A percentile compares a stretch with the other conserved stretches of the same genome.
phyloP scores from a whole-genome alignment of 208 protist genomes.

The Endotrypanum monterogeii region DNA sequence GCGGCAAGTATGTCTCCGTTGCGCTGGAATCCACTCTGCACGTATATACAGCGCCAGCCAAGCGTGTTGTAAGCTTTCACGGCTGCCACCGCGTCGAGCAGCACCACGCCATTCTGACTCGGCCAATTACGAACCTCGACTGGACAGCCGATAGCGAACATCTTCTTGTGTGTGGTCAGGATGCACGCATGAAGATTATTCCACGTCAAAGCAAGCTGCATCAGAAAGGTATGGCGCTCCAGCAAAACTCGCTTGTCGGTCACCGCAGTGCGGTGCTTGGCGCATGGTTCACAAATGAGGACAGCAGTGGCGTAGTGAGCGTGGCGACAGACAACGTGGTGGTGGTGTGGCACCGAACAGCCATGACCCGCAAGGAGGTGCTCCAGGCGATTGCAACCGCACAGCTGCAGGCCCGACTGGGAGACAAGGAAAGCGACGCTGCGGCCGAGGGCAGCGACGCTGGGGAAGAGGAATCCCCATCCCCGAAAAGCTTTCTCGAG shows the following conservation, averaged over 20 bases:
- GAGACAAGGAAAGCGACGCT: slow-evolving; percentile 31
- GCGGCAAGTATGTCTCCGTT: slow-evolving; percentile 85
- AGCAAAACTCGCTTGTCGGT: slow-evolving; percentile 82
- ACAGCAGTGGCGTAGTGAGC: slow-evolving; percentile 61
- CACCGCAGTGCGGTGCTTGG: slow-evolving; percentile 88
- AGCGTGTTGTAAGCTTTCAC: slow-evolving; percentile 86
- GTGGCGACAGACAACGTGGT: slow-evolving; percentile 84
- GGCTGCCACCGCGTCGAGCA: slow-evolving; percentile 89
- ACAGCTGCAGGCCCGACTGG: slow-evolving; percentile 56
- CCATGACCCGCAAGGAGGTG: slow-evolving; percentile 76
- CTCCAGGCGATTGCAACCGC: slow-evolving; percentile 79
- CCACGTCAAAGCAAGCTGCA: slow-evolving; percentile 77
- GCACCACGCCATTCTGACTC: slow-evolving; percentile 74
- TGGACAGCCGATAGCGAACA: slow-evolving; percentile 88
- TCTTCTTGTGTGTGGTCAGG: slow-evolving; percentile 82
- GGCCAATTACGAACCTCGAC: slow-evolving; percentile 78
- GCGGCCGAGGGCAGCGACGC: slow-evolving; percentile 35
- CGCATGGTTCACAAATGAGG: slow-evolving; percentile 81
- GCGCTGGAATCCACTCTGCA: slow-evolving; percentile 88
- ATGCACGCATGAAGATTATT: slow-evolving; percentile 90
- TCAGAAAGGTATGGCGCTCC: slow-evolving; percentile 73
- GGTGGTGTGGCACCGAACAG: slow-evolving; percentile 72
- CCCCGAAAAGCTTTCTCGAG: slow-evolving; percentile 82
- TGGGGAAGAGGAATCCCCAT: slow-evolving; percentile 41
- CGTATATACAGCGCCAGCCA: slow-evolving; percentile 81